phyloP scores from a whole-genome alignment of 2,329 filamentous ascomycete species.

The Sporothrix inflata region DNA sequence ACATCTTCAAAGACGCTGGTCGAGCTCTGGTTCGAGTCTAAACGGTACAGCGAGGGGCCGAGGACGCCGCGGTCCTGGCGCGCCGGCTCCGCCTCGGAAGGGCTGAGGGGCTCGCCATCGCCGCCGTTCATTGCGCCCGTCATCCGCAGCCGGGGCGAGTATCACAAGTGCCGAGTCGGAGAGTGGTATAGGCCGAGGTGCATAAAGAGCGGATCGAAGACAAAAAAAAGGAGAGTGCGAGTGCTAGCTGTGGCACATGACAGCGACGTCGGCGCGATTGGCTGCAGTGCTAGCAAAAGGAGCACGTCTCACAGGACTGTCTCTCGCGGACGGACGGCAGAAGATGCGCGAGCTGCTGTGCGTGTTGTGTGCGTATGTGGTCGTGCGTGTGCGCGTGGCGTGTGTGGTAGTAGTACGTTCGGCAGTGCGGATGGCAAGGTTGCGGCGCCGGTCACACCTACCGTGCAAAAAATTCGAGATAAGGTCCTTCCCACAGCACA shows the following conservation, averaged over 20 bases:
- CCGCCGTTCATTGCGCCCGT: slow-evolving; percentile 25
- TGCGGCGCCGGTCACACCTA: slow-evolving; percentile 3
- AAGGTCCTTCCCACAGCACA: slow-evolving; percentile 7
- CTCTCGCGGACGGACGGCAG: background rate
- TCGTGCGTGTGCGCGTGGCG: background rate
- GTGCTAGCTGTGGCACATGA: slow-evolving; percentile 19
- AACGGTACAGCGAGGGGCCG: slow-evolving; percentile 57
- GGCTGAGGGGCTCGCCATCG: slow-evolving; percentile 28
- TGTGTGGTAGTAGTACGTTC: background rate
- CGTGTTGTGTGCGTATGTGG: background rate
- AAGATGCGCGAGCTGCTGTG: background rate
- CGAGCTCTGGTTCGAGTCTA: slow-evolving; percentile 71
- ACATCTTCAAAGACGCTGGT: slow-evolving; percentile 89
- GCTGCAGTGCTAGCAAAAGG: background rate
- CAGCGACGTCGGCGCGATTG: background rate
- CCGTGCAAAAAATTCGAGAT: slow-evolving; percentile 16
- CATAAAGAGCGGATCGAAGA: background rate
- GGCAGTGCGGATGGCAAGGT: background rate
- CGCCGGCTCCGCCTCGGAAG: slow-evolving; percentile 17
- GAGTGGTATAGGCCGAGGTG: slow-evolving; percentile 1
- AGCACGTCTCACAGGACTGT: background rate
- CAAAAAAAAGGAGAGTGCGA: background rate
- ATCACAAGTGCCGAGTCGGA: background rate
- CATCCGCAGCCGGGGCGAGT: background rate
- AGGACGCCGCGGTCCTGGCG: slow-evolving; percentile 1